Evolutionary conservation across 148 eudicot species (phyloP), one percentile per base, ranked within the genome.

Genomic region (Mesembryanthemum crystallinum): DNA sequence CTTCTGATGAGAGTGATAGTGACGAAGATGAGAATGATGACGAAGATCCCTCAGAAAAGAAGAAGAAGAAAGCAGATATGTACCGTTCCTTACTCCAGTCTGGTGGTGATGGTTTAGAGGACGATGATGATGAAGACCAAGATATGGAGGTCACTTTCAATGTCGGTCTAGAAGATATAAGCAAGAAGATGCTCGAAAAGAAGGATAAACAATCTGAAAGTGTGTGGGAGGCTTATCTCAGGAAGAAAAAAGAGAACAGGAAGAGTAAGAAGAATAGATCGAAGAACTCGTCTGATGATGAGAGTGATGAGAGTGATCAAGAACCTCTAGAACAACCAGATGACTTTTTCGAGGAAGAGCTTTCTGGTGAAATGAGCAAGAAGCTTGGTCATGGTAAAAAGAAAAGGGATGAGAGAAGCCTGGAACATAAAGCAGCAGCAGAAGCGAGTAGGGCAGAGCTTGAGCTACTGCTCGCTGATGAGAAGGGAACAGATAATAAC

Each of bases 81-180:
- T 90, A 89, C 80, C 93, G 91, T 59, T 87, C 91, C 73, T 82
- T 92, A 63, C 54, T 90, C 45, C 88, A 89, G 72, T 84, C 91
- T 73, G 98, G 93, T 73, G 98, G 93, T 51, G 86, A 87, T 68
- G 92, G 83, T 72, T 89, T 92, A 57, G 98, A 85, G 72, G 89
- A 76, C 57, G 90, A 90, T 8, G 83, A 87, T 39, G 88, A 91
- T 71, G 89, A 80, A 64, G 87, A 70, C 52, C 91, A 88, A 83
- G 96, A 96, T 63, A 96, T 96, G 99, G 99, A 96, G 85, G 95
- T 96, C 72, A 96, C 98, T 79, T 96, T 96, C 66, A 91, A 87
- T 69, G 83, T 94, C 29, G 99, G 98, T 37, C 87, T 96, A 47
- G 99, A 96, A 87, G 92, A 91, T 83, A 57, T 96, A 76, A 96